A percentile compares a stretch with the other conserved stretches of the same genome.
These are phyloP conservation scores for Saturnispora sanitii DNA, from an alignment of 805 yeast species.

Conservation along the genomic window DNA sequence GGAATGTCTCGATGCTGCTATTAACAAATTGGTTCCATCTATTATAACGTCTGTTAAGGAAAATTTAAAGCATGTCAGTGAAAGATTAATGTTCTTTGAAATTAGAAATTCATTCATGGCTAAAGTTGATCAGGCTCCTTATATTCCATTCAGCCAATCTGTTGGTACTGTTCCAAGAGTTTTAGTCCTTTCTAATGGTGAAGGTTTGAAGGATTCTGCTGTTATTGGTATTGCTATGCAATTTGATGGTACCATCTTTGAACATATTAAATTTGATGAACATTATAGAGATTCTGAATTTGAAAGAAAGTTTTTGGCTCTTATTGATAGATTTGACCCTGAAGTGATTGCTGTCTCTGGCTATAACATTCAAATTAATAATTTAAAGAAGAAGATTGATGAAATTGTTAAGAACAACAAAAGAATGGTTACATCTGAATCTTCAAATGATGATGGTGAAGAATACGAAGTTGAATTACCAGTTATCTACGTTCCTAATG, in stretches of 20 bases:
- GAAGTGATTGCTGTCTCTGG: constrained; percentile 91
- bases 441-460: constrained; percentile 25
- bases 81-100: constrained; percentile 54
- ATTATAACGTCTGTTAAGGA: constrained; percentile 74
- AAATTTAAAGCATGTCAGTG: constrained; percentile 66
- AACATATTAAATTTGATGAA: constrained; percentile 68
- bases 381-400: constrained; percentile 45
- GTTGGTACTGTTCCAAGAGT: constrained; percentile 81
- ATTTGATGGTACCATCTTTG: constrained; percentile 71
- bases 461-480: constrained; percentile 35
- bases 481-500: constrained; percentile 81
- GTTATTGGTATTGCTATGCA: constrained; percentile 72
- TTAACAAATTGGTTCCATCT: constrained; percentile 55
- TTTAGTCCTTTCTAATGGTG: constrained; percentile 74
- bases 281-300: constrained; percentile 60
- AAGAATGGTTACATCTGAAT: constrained; percentile 42
- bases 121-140: constrained; percentile 89
- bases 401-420: constrained; percentile 45
- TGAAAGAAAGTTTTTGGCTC: constrained; percentile 47
- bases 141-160: constrained; percentile 65
- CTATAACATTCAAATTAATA: constrained; percentile 62
- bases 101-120: constrained; percentile 61
- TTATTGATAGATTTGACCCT: constrained; percentile 60
- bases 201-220: constrained; percentile 79
- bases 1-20: constrained; percentile 53